Evolutionary conservation across 202 grass and related monocot species (phyloP).

Genomic region (Panicum hallii): DNA sequence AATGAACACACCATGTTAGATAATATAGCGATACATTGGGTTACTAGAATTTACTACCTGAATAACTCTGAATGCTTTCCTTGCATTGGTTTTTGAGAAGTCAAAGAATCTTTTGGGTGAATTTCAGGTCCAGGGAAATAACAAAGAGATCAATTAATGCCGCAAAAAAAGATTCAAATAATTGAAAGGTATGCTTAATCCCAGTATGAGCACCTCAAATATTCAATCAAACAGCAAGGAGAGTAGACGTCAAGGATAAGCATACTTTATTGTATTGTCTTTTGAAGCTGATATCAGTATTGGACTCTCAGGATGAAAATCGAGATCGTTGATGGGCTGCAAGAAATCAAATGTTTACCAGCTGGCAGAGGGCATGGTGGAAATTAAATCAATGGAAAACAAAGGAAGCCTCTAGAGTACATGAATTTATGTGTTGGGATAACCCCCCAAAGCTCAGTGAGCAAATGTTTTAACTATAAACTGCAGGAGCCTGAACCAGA

Average conservation of each 20-base stretch:
- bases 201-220: constrained; percentile 13
- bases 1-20: constrained; percentile 13
- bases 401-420: not conserved
- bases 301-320: constrained; percentile 92
- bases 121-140: constrained; percentile 34
- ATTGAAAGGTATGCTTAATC: not conserved
- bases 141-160: not conserved
- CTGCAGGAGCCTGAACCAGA: not conserved
- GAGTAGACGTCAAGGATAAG: constrained; percentile 38
- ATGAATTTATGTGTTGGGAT: not conserved
- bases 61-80: constrained; percentile 98
- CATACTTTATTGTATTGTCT: constrained; percentile 95
- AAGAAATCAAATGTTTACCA: constrained; percentile 47
- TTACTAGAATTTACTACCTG: constrained; percentile 66
- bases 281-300: constrained; percentile 96
- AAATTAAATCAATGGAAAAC: not conserved
- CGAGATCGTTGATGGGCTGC: constrained; percentile 97
- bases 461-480: constrained; percentile 4
- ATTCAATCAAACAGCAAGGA: constrained; percentile 32
- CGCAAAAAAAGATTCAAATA: not conserved
- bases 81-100: constrained; percentile 89
- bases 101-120: constrained; percentile 83
- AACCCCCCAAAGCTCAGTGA: not conserved
- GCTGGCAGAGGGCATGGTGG: not conserved
- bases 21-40: constrained; percentile 23